Evolutionary conservation across 1,139 yeast species (phyloP), one percentile per base, ranked within the genome.

Genomic region (Candida albicans): DNA sequence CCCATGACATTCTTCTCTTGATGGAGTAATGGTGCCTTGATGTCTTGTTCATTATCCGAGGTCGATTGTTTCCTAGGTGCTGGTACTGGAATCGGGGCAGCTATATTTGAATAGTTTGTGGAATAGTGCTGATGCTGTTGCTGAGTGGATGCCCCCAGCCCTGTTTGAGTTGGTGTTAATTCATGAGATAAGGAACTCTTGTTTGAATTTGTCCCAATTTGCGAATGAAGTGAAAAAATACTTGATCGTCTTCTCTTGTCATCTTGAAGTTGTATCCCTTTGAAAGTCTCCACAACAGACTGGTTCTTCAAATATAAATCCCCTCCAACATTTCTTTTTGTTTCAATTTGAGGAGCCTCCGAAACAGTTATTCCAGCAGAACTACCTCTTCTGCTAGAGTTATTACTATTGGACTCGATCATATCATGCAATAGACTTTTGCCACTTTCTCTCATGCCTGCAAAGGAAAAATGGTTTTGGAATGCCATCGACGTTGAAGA

Each of bases 311-410:
- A 55, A 55, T 77, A 78, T 33, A 78, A 61, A 51, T 78, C 82
- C 13, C 82, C 82, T n/a, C 75, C 79, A 6, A 77, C 82, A 46
- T 76, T 74, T 30, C 82, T 56, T 49, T 69, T 73, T 0, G 81
- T 76, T 53, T 76, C 82, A 35, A 74, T 65, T 53, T 67, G 73
- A 2, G 72, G 70, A 1, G 75, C 75, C 49, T 74, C 79, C n/a
- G 64, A 56, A 1, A 66, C 61, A 2, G 39, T 27, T 4, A 48
- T 38, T 2, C 70, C 68, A 3, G 67, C 59, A n/a, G 65, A 52
- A 44, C 73, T 65, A 2, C 73, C 73, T 39, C 76, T 56, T 41
- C 66, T 56, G 24, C 67, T 57, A 13, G 61, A 52, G 2, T 55
- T 49, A 34, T 39, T 47, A 42, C 55, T 52, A 26, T 61, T 66